A percentile compares a stretch with the other conserved stretches of the same genome.
phyloP scores from a whole-genome alignment of 2,329 filamentous ascomycete species.

The Lecanicillium sp. region DNA sequence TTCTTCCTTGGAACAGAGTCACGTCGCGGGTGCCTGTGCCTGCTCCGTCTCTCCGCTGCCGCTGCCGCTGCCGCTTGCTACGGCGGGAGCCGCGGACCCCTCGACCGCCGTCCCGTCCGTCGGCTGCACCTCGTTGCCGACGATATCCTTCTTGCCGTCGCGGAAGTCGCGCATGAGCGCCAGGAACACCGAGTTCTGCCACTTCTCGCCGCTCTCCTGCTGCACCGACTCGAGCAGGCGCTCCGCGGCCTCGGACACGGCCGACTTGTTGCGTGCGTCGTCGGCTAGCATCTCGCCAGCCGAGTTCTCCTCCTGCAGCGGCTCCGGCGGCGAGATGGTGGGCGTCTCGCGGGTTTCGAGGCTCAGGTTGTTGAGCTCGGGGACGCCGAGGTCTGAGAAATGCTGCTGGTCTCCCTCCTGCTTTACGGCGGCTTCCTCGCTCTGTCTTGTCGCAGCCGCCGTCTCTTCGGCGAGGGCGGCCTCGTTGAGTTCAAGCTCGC shows the following conservation, averaged over 20 bases:
- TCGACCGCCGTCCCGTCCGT: conserved; percentile 19
- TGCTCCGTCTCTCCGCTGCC: too few species aligned
- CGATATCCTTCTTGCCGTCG: conserved; percentile 38
- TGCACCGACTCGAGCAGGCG: conserved; percentile 37
- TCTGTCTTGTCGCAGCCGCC: conserved; percentile 7
- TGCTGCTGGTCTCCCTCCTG: conserved; percentile 12
- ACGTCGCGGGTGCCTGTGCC: conserved; percentile 8
- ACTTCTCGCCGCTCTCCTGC: conserved; percentile 40
- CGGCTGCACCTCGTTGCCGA: conserved; percentile 35
- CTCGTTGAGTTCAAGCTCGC: conserved; percentile 34
- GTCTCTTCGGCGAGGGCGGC: conserved; percentile 21
- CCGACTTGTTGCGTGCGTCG: conserved; percentile 25
- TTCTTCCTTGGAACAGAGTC: background rate
- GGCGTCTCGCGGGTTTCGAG: conserved; percentile 16
- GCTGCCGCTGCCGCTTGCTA: background rate
- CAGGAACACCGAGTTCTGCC: conserved; percentile 41
- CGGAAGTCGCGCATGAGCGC: conserved; percentile 40
- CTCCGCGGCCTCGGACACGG: conserved; percentile 37
- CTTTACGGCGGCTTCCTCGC: background rate
- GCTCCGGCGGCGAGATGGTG: conserved; percentile 10
- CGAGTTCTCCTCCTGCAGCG: conserved; percentile 17
- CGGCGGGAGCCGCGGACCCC: background rate
- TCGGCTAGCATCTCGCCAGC: conserved; percentile 13
- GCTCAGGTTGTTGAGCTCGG: conserved; percentile 29
- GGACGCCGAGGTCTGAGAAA: conserved; percentile 25